Base-by-base conservation (phyloP, 129 eudicot genomes). In the Centrapalus pauciflorus region DNA sequence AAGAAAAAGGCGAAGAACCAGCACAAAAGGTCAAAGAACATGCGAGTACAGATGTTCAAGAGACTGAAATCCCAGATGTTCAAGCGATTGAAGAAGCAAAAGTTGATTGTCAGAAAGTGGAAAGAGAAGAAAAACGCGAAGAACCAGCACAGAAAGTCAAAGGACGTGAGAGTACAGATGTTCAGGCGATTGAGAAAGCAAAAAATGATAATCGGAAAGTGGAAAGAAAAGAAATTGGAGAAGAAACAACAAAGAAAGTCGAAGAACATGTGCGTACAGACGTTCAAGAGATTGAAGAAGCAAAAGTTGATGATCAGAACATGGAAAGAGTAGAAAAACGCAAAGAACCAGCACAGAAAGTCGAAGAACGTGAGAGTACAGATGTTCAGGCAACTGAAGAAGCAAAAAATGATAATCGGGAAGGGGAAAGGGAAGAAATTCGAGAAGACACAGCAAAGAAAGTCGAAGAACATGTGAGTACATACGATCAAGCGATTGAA, bases 41-140 rank as follows among this genome's bases (percentile, higher is more conserved):
- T 10, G 30, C 57, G 48, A 46, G 28, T 60, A 50, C 52, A 32
- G 61, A 30, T 32, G 32, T 49, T 28, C 38, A 72, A 34, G 35
- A 40, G 76, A 63, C n/a, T 23, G 48, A 64, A 57, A 37, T 29
- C 46, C 63, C 46, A 34, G 57, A 13, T 64, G 65, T 77, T n/a
- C 26, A 64, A 56, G 64, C 14, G 37, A 26, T 38, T 63, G 69
- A 66, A 55, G 57, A 61, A n/a, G n/a, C n/a, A n/a, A n/a, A n/a
- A n/a, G n/a, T n/a, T n/a, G n/a, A n/a, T n/a, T n/a, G n/a, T n/a
- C n/a, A n/a, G n/a, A n/a, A n/a, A n/a, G n/a, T n/a, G n/a, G n/a
- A n/a, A n/a, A n/a, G n/a, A n/a, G n/a, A n/a, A n/a, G n/a, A n/a
- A n/a, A n/a, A n/a, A n/a, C n/a, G n/a, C n/a, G n/a, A n/a, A n/a